phyloP scores from a whole-genome alignment of 805 yeast species.

The Sugiyamaella valdiviana region DNA sequence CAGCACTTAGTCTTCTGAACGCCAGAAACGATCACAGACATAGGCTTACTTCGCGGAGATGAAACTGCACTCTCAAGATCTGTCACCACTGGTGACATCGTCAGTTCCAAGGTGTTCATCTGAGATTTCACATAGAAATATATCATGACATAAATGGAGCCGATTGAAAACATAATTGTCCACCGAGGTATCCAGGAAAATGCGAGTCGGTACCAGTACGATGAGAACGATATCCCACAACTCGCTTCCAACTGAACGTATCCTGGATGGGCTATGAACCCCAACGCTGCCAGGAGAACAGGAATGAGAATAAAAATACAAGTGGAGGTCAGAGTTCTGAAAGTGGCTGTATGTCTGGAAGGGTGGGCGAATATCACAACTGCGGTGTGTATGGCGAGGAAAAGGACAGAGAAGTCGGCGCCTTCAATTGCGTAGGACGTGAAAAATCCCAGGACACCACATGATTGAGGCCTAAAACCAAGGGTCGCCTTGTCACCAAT shows the following conservation, averaged over 20 bases:
- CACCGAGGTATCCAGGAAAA: slow-evolving; percentile 79
- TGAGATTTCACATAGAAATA: slow-evolving; percentile 54
- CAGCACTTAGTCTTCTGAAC: slow-evolving; percentile 24
- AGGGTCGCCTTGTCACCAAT: slow-evolving; percentile 34
- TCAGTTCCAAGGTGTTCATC: slow-evolving; percentile 17
- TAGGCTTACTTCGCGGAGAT: not conserved
- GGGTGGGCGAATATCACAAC: slow-evolving; percentile 54
- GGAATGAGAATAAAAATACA: slow-evolving; percentile 50
- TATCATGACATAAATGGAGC: slow-evolving; percentile 58
- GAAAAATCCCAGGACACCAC: slow-evolving; percentile 68
- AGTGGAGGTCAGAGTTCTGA: slow-evolving; percentile 40
- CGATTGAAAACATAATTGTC: slow-evolving; percentile 52
- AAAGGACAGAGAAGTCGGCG: slow-evolving; percentile 71
- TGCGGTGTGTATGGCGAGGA: slow-evolving; percentile 77
- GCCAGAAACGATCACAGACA: not conserved
- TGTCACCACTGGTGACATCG: slow-evolving; percentile 37
- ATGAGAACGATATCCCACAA: slow-evolving; percentile 69
- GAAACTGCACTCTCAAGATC: slow-evolving; percentile 30
- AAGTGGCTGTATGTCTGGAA: slow-evolving; percentile 16
- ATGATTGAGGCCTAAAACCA: slow-evolving; percentile 42
- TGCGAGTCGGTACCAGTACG: slow-evolving; percentile 65
- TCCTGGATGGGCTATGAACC: slow-evolving; percentile 51
- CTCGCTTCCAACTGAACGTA: slow-evolving; percentile 52
- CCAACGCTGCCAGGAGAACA: slow-evolving; percentile 57
- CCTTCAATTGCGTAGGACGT: slow-evolving; percentile 76